phyloP scores from a whole-genome alignment of 164 flowering plant species.

The Pachysandra terminalis region DNA sequence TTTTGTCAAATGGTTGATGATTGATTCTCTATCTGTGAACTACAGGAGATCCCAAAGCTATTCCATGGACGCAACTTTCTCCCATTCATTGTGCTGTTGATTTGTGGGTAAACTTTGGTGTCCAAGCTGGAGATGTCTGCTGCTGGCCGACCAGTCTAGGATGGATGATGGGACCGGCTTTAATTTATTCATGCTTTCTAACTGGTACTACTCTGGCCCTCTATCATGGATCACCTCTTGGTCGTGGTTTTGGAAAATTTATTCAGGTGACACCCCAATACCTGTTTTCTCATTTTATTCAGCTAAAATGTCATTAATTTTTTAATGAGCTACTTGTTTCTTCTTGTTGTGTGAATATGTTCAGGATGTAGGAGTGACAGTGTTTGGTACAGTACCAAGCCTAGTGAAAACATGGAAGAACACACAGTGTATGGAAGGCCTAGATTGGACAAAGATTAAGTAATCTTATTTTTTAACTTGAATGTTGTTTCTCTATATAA shows the following conservation, averaged over 20 bases:
- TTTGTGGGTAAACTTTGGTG: slow-evolving; percentile 61
- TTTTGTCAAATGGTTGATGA: neutral
- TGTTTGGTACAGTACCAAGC: slow-evolving; percentile 93
- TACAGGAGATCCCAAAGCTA: slow-evolving; percentile 93
- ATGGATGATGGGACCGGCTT: slow-evolving; percentile 86
- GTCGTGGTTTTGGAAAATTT: slow-evolving; percentile 84
- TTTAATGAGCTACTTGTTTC: no score
- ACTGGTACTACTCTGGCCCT: slow-evolving; percentile 81
- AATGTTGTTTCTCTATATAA: neutral
- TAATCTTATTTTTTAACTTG: slow-evolving; percentile 18
- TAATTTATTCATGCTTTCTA: slow-evolving; percentile 66
- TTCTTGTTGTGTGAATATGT: no score
- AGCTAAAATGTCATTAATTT: no score
- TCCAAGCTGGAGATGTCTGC: slow-evolving; percentile 55
- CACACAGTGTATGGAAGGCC: slow-evolving; percentile 72
- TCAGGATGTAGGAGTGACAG: slow-evolving; percentile 91
- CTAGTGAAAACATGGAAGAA: slow-evolving; percentile 88
- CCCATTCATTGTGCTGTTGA: slow-evolving; percentile 75
- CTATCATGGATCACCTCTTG: slow-evolving; percentile 94
- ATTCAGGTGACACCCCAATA: no score
- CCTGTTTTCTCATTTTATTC: no score
- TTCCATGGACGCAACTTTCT: slow-evolving; percentile 90
- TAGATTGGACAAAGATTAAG: slow-evolving; percentile 90
- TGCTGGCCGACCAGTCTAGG: slow-evolving; percentile 98
- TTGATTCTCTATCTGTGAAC: neutral